Evolutionary conservation across 371 early-diverging fungal genomes (phyloP).

Genomic region (Mortierella sp.): DNA sequence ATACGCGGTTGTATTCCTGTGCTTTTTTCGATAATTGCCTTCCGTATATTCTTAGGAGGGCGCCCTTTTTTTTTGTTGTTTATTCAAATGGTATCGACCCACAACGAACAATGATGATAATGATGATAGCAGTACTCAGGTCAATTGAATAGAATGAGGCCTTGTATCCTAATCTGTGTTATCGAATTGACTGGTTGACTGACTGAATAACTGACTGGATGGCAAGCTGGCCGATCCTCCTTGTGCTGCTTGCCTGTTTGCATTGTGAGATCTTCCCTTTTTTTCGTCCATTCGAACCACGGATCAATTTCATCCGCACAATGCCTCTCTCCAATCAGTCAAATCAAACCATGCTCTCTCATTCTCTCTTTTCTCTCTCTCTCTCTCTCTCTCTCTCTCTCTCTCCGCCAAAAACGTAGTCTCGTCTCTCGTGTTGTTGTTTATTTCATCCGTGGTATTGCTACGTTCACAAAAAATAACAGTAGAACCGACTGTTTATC

Average conservation of each 20-base stretch:
- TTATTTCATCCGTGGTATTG: background rate
- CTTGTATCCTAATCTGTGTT: background rate
- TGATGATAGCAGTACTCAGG: background rate
- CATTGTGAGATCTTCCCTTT: background rate
- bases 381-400: background rate
- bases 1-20: conserved; percentile 2
- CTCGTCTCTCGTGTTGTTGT: background rate
- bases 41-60: background rate
- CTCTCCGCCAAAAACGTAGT: background rate
- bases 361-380: too few species aligned
- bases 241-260: background rate
- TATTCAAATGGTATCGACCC: background rate
- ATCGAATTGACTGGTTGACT: background rate
- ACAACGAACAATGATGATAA: background rate
- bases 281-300: background rate
- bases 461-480: background rate
- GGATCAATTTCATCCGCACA: background rate
- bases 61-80: background rate
- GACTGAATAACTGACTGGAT: background rate
- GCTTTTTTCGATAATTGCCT: background rate
- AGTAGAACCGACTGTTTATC: background rate
- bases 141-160: background rate
- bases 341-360: background rate
- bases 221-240: background rate
- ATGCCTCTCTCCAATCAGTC: background rate